A percentile compares a stretch with the other conserved stretches of the same genome.
Evolutionary conservation across 768 basidiomycete genomes (phyloP).

Genomic region (Boletus huronensis): DNA sequence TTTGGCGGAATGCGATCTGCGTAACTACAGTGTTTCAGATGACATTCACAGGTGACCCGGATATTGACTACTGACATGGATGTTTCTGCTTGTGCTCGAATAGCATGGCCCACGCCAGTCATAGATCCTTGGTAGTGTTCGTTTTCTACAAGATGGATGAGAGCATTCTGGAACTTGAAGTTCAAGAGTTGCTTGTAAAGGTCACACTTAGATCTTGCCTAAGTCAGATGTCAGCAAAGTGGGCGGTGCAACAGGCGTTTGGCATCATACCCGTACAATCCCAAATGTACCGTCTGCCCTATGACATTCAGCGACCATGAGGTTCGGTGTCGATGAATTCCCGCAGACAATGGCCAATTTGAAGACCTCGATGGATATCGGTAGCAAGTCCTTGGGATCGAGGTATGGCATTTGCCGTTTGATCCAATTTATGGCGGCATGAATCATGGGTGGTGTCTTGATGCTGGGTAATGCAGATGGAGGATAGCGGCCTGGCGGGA

Average conservation of each 20-base stretch:
- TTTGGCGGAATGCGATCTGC: slow-evolving; percentile 27
- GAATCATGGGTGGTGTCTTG: slow-evolving; percentile 34
- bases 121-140: slow-evolving; percentile 69
- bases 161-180: slow-evolving; percentile 63
- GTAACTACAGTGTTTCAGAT: slow-evolving; percentile 20
- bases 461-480: slow-evolving; percentile 27
- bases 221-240: slow-evolving; percentile 8
- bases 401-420: slow-evolving; percentile 63
- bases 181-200: slow-evolving; percentile 76
- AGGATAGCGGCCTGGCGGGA: slow-evolving; percentile 19
- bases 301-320: slow-evolving; percentile 80
- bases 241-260: slow-evolving; percentile 2
- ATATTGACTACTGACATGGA: slow-evolving; percentile 25
- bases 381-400: slow-evolving; percentile 81
- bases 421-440: slow-evolving; percentile 48
- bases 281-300: slow-evolving; percentile 78
- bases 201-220: slow-evolving; percentile 83
- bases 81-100: slow-evolving; percentile 55
- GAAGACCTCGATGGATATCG: slow-evolving; percentile 72
- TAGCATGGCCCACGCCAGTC: slow-evolving; percentile 57
- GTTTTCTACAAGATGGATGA: slow-evolving; percentile 70
- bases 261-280: slow-evolving; percentile 57
- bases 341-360: slow-evolving; percentile 84
- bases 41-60: neutral
- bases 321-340: slow-evolving; percentile 78